Evolutionary conservation across 106 monocot genomes (phyloP), one percentile per base, ranked within the genome.

Genomic region (Dendrobium officinale): DNA sequence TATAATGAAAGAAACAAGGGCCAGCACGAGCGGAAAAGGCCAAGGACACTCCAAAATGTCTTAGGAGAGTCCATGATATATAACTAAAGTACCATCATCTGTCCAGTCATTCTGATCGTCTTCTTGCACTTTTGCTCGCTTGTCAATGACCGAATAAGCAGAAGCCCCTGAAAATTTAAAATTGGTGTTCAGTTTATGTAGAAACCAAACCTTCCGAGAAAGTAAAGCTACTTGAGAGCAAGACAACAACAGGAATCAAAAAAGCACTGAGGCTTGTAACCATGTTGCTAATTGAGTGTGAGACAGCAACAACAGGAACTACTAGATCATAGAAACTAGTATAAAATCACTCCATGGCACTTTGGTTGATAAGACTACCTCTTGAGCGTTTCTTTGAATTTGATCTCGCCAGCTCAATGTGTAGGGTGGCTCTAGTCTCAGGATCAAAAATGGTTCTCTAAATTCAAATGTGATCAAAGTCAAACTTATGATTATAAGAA

Each of bases 341-440:
- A 70, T 22, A 61, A n/a, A 70, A 70, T 31, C 70, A 70, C 13
- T 17, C 68, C 26, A 13, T 29, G 31, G 29, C 24, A 64, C 29
- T 68, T 68, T 31, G 31, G 70, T 15, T 70, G 4, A 70, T 70
- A 70, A 70, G 33, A 79, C 11, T 82, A 93, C 96, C 96, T 49
- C 79, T 75, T 79, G 88, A 61, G 2, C 83, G 86, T 68, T 85
- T 93, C 48, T 93, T 85, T 48, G 96, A 96, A 86, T 91, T 96
- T 85, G 96, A 91, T 84, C 91, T 89, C 11, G 96, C 96, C 79
- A 96, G 81, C 81, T 96, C 93, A 74, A 96, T 90, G 82, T 89
- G 88, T 47, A 96, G 77, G 49, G 75, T 87, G 67, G 83, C 82
- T 45, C 91, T 88, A 49, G 87, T 88, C 80, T 88, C 85, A 33